phyloP scores from a whole-genome alignment of 2,329 filamentous ascomycete species.

The Colletotrichum simmondsii region DNA sequence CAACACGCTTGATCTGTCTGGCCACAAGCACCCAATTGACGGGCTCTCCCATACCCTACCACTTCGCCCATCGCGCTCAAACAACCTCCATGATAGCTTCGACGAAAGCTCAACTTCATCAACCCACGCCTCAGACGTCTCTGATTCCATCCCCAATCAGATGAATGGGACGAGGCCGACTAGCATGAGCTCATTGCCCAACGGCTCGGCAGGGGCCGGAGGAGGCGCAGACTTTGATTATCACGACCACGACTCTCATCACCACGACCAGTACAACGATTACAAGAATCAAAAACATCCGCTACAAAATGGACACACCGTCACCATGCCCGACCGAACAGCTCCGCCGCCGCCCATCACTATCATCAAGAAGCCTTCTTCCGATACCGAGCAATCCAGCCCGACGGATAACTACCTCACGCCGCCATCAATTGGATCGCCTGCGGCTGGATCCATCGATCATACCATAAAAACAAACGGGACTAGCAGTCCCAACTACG shows the following conservation, averaged over 20 bases:
- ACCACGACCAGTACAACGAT: slow-evolving; percentile 48
- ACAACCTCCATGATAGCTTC: slow-evolving; percentile 62
- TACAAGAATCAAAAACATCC: slow-evolving; percentile 37
- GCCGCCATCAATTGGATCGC: slow-evolving; percentile 47
- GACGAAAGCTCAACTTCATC: slow-evolving; percentile 66
- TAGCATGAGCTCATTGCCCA: slow-evolving; percentile 70
- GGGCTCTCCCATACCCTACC: slow-evolving; percentile 41
- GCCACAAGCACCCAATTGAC: slow-evolving; percentile 46
- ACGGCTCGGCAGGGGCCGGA: slow-evolving; percentile 52
- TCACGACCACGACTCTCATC: slow-evolving; percentile 39
- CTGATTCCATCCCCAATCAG: slow-evolving; percentile 54
- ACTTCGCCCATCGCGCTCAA: slow-evolving; percentile 53
- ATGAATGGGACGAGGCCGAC: slow-evolving; percentile 54
- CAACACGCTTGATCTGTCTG: slow-evolving; percentile 47
- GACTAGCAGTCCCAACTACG: slow-evolving; percentile 41
- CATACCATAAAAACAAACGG: slow-evolving; percentile 26
- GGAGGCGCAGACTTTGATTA: slow-evolving; percentile 44
- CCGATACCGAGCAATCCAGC: slow-evolving; percentile 40
- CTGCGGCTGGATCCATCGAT: slow-evolving; percentile 37
- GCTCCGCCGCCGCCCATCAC: slow-evolving; percentile 31
- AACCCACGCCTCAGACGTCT: slow-evolving; percentile 62
- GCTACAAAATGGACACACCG: slow-evolving; percentile 38
- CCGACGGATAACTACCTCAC: slow-evolving; percentile 44
- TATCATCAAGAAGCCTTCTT: slow-evolving; percentile 28
- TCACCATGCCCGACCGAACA: slow-evolving; percentile 43